Conservation (phyloP, 179 eudicot genomes). For the Beta macrorhiza region DNA sequence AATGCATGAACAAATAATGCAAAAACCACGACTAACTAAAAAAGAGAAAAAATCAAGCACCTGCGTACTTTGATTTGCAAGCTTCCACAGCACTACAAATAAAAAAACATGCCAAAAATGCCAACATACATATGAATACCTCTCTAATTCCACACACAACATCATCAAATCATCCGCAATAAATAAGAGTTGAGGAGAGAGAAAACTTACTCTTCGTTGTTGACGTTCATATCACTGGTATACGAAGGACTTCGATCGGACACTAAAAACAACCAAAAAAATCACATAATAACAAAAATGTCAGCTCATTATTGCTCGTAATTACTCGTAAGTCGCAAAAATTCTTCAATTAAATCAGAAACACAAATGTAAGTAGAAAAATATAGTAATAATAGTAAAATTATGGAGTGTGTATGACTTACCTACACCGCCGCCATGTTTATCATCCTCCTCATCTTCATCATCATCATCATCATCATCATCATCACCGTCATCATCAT, state of each 20-base stretch:
- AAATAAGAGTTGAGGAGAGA: not conserved
- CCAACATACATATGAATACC: not conserved
- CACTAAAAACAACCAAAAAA: not conserved
- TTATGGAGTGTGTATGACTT: too few species aligned
- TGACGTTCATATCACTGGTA: conserved; percentile 5
- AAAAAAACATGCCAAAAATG: conserved; percentile 8
- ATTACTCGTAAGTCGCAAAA: not conserved
- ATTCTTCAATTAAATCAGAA: not conserved
- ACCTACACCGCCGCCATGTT: not conserved
- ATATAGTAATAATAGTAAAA: not conserved
- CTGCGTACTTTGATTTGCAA: not conserved
- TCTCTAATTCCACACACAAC: not conserved
- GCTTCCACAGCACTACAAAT: not conserved
- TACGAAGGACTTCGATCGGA: not conserved
- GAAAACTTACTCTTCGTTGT: conserved; percentile 23
- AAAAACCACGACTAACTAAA: conserved; percentile 15
- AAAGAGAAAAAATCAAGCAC: not conserved
- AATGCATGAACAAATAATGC: conserved; percentile 24
- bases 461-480: not conserved
- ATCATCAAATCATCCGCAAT: not conserved
- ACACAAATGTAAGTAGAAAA: not conserved
- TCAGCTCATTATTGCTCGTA: not conserved
- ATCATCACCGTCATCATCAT: not conserved
- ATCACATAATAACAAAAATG: not conserved
- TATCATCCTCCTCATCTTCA: not conserved